A percentile compares a stretch with the other conserved stretches of the same genome.
phyloP scores from a whole-genome alignment of 192 early-diverging fungal species.

The Coemansia sp. region DNA sequence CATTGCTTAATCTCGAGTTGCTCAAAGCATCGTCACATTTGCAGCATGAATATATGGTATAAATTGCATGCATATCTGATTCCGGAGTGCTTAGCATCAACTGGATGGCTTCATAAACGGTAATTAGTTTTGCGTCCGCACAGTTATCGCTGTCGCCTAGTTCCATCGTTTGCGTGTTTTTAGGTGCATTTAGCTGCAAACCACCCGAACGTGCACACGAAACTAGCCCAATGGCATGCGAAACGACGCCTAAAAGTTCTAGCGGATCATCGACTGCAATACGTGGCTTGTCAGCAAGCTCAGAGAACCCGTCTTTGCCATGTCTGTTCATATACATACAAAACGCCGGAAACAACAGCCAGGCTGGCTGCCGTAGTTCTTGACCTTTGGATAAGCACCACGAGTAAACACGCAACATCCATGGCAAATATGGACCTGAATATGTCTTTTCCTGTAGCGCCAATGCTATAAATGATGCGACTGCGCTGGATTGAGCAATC shows the following conservation, averaged over 20 bases:
- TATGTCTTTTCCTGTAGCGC: constrained; percentile 12
- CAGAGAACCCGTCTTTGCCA: constrained; percentile 15
- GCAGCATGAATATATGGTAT: constrained; percentile 5
- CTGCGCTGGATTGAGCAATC: background rate
- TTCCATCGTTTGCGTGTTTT: background rate
- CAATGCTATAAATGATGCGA: constrained; percentile 10
- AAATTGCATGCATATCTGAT: constrained; percentile 1
- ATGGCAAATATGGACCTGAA: constrained; percentile 10
- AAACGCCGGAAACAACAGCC: constrained; percentile 40
- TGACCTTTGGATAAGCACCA: constrained; percentile 22
- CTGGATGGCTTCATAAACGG: too few species aligned
- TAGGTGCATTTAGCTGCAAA: background rate
- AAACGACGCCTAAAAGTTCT: constrained; percentile 33
- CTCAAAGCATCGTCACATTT: constrained; percentile 1
- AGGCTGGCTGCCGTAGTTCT: constrained; percentile 22
- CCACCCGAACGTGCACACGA: constrained; percentile 43
- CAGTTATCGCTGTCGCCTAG: background rate
- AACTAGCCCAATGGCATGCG: constrained; percentile 30
- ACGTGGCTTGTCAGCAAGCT: constrained; percentile 14
- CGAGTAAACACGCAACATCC: constrained; percentile 21
- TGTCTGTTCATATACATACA: constrained; percentile 9
- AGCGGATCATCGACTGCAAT: constrained; percentile 35
- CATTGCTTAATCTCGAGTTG: background rate
- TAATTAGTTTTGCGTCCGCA: background rate
- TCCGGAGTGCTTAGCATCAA: too few species aligned